Evolutionary conservation across 139 green algal genomes (phyloP).

Genomic region (Coccomyxa sp.): DNA sequence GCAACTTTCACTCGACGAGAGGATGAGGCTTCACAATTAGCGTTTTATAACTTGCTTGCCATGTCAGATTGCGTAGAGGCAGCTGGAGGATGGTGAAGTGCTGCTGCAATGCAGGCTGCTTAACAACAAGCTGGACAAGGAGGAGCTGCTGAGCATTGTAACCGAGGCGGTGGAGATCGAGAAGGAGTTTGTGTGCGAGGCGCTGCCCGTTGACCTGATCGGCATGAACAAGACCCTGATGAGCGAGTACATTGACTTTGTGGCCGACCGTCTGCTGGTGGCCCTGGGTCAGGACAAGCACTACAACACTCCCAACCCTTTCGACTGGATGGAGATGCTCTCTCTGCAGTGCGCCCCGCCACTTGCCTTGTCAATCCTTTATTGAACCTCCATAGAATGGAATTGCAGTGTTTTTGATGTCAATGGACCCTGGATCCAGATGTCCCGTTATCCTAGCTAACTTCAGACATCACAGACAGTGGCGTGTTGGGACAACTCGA

Average conservation of each 20-base stretch:
- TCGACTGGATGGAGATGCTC: constrained; percentile 97
- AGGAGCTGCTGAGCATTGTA: constrained; percentile 75
- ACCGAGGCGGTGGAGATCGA: constrained; percentile 90
- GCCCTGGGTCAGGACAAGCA: constrained; percentile 75
- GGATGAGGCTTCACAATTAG: too few relatives aligned
- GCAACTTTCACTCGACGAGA: too few relatives aligned
- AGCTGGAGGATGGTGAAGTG: neutral
- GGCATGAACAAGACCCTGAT: constrained; percentile 73
- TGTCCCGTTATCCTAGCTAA: neutral
- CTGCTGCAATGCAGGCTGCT: constrained; percentile 58
- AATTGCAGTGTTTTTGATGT: neutral
- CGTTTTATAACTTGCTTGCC: neutral
- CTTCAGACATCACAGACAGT: too few relatives aligned
- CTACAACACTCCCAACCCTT: constrained; percentile 83
- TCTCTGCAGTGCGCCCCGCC: constrained; percentile 61
- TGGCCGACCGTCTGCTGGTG: constrained; percentile 92
- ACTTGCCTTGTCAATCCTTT: neutral
- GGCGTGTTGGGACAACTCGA: neutral
- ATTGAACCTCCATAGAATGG: neutral
- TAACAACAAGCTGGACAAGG: constrained; percentile 65
- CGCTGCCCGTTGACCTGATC: constrained; percentile 80
- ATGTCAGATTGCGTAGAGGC: neutral
- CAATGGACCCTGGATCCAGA: neutral
- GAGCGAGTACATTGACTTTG: constrained; percentile 95
- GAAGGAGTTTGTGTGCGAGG: constrained; percentile 90